These are phyloP conservation scores for Xylariomycetidae sp. DNA, from an alignment of 2,329 filamentous ascomycete species.

Conservation along the genomic window DNA sequence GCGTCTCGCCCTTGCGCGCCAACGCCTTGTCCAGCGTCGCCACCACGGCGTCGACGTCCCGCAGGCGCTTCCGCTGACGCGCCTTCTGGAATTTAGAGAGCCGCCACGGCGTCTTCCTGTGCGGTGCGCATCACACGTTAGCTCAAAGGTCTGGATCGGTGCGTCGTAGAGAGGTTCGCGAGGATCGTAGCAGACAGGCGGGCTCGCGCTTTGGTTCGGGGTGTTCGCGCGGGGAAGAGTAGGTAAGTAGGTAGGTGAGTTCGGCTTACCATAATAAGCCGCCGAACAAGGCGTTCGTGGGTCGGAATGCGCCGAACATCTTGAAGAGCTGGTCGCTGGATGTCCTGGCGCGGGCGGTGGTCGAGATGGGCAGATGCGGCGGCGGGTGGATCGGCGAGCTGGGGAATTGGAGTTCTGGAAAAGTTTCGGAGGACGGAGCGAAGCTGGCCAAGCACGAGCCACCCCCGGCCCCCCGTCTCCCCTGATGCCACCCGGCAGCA, in stretches of 20 bases:
- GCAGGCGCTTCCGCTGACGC: slow-evolving; percentile 75
- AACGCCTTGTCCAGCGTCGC: slow-evolving; percentile 75
- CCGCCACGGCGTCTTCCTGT: slow-evolving; percentile 91
- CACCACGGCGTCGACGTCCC: slow-evolving; percentile 82
- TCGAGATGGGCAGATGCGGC: neutral
- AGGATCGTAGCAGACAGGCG: no score
- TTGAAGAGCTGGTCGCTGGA: no score
- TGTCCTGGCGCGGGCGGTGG: no score
- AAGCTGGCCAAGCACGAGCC: slow-evolving; percentile 1
- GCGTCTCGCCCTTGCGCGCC: slow-evolving; percentile 62
- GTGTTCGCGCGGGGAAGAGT: slow-evolving; percentile 1
- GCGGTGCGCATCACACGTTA: no score
- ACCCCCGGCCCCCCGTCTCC: neutral
- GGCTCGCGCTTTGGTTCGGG: no score
- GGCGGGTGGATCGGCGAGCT: neutral
- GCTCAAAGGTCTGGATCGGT: no score
- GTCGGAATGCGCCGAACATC: slow-evolving; percentile 82
- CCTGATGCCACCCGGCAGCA: no score
- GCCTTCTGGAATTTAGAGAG: slow-evolving; percentile 87
- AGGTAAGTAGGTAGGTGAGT: neutral
- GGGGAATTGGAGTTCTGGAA: slow-evolving; percentile 5
- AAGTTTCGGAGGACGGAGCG: slow-evolving; percentile 13
- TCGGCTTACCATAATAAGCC: slow-evolving; percentile 71
- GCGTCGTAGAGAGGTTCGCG: no score
- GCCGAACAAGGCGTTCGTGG: slow-evolving; percentile 67